Conservation (phyloP, 2,329 filamentous ascomycete species). For the Leptographium procerum region DNA sequence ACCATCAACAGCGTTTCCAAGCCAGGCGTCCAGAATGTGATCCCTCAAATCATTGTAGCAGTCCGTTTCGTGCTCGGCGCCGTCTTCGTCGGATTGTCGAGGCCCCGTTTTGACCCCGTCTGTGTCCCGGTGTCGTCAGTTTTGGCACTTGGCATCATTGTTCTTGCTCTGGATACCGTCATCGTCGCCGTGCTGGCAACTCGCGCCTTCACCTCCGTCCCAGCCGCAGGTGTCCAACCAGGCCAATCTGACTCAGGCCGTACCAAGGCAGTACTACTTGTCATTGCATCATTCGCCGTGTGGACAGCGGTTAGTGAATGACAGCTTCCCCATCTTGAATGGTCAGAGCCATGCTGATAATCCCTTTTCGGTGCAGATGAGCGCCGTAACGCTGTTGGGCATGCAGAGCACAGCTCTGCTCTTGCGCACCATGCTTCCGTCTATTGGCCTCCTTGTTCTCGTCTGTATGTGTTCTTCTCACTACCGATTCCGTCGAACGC, state of each 20-base stretch:
- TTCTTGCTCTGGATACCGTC: conserved; percentile 32
- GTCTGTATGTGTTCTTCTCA: conserved; percentile 26
- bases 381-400: conserved; percentile 39
- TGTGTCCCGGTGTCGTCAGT: conserved; percentile 38
- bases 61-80: conserved; percentile 40
- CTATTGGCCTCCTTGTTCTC: conserved; percentile 35
- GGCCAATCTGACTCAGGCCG: conserved; percentile 17
- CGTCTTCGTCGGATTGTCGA: conserved; percentile 42
- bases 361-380: conserved; percentile 26
- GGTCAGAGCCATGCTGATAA: background rate
- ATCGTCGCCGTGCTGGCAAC: conserved; percentile 30
- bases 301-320: conserved; percentile 40
- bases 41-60: conserved; percentile 35
- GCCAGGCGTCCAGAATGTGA: conserved; percentile 22
- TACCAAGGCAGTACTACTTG: conserved; percentile 29
- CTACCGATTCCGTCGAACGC: background rate
- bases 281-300: conserved; percentile 32
- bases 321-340: background rate
- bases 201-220: conserved; percentile 27
- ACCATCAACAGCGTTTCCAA: conserved; percentile 26
- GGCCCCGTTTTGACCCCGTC: conserved; percentile 37
- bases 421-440: conserved; percentile 37
- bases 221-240: conserved; percentile 21
- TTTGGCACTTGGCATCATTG: conserved; percentile 31
- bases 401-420: conserved; percentile 29